Conservation (phyloP, 2,329 filamentous ascomycete genomes). For the Gyromitra esculenta region DNA sequence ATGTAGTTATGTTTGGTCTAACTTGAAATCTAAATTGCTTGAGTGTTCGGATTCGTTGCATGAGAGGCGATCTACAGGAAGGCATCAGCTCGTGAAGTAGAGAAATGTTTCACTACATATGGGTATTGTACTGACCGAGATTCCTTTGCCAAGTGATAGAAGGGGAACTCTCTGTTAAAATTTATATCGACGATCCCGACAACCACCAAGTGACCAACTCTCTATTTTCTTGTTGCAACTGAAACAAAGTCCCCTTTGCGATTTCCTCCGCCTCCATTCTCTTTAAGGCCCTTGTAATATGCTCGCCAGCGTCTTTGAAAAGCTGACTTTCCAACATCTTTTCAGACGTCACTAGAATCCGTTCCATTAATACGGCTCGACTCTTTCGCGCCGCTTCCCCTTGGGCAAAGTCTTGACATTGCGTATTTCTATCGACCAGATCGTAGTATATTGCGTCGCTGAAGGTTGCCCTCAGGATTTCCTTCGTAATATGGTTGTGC, state of each 20-base stretch:
- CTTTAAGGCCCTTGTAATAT: neutral
- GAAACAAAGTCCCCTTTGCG: neutral
- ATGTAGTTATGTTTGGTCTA: neutral
- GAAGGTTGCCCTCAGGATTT: neutral
- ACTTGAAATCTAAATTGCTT: neutral
- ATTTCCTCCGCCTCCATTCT: neutral
- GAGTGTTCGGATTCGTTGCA: too few species aligned
- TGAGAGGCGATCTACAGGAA: too few species aligned
- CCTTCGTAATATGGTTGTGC: neutral
- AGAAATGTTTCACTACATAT: too few species aligned
- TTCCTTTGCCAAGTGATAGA: neutral
- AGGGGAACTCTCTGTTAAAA: neutral
- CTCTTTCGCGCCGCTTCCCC: neutral
- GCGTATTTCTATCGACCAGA: neutral
- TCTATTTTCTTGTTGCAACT: neutral
- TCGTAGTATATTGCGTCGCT: neutral
- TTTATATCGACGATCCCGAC: neutral
- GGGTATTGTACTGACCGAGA: neutral
- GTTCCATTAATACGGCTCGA: neutral
- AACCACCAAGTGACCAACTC: neutral
- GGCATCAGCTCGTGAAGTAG: too few species aligned
- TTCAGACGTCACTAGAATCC: neutral
- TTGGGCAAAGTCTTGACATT: neutral
- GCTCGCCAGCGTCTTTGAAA: neutral
- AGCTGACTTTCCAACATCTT: neutral